Evolutionary conservation across 106 monocot species (phyloP).

Genomic region (Acorus gramineus): DNA sequence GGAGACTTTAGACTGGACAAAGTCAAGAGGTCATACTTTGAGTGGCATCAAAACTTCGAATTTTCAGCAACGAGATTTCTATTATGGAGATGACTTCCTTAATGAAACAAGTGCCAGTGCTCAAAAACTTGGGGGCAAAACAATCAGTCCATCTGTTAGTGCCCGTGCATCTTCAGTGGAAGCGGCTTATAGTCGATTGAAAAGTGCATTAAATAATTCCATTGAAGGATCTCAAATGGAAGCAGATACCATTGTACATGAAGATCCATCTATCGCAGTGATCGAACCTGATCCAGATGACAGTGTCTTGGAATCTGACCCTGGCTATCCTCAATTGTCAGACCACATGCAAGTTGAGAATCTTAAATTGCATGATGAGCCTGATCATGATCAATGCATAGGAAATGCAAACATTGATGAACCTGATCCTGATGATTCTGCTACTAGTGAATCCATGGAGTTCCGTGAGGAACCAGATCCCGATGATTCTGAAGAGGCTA

Average conservation of each 20-base stretch:
- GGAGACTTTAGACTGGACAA: constrained; percentile 78
- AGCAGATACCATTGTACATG: neutral
- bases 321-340: constrained; percentile 10
- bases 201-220: constrained; percentile 17
- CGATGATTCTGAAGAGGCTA: neutral
- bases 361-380: constrained; percentile 10
- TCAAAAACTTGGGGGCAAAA: constrained; percentile 61
- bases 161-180: constrained; percentile 55
- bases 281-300: constrained; percentile 41
- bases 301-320: constrained; percentile 18
- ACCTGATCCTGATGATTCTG: constrained; percentile 28
- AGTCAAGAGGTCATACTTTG: constrained; percentile 58
- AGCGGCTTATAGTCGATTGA: constrained; percentile 57
- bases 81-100: constrained; percentile 32
- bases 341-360: constrained; percentile 12
- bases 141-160: constrained; percentile 14
- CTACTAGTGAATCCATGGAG: neutral
- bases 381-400: constrained; percentile 21
- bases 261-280: neutral
- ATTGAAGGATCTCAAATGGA: neutral
- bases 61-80: neutral
- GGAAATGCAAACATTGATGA: constrained; percentile 10
- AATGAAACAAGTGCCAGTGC: constrained; percentile 8
- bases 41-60: constrained; percentile 38
- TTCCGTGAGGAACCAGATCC: constrained; percentile 6